Conservation (phyloP, 106 monocot species). For the Dioscorea alata region DNA sequence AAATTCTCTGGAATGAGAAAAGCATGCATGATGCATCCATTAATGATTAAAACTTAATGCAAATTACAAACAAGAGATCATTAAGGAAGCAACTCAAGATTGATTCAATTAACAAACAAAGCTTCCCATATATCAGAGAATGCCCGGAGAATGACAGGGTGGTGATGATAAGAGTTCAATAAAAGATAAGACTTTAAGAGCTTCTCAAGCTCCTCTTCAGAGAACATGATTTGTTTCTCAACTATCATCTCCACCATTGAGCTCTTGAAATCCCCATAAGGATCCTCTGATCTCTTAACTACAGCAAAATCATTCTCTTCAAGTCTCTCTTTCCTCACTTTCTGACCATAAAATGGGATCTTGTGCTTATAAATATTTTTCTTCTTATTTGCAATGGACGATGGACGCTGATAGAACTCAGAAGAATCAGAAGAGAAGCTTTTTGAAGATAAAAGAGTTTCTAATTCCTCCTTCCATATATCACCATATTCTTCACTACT, state of each 20-base stretch:
- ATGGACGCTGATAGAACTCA: constrained; percentile 45
- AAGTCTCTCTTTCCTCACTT: background rate
- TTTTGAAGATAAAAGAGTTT: constrained; percentile 50
- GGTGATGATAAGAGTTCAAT: constrained; percentile 39
- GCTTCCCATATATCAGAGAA: constrained; percentile 57
- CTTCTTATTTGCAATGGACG: background rate
- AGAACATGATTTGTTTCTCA: constrained; percentile 35
- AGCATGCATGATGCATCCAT: too few relatives aligned
- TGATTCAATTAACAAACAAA: constrained; percentile 21
- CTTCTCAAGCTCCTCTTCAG: constrained; percentile 24
- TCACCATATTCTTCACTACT: constrained; percentile 20
- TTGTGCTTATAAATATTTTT: background rate
- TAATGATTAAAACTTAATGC: too few relatives aligned
- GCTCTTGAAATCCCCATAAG: constrained; percentile 42
- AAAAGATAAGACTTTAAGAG: constrained; percentile 45
- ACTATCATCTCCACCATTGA: constrained; percentile 77
- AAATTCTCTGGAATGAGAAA: too few relatives aligned
- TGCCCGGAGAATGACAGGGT: constrained; percentile 42
- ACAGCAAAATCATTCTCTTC: constrained; percentile 31
- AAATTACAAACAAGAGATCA: too few relatives aligned
- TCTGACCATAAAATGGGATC: background rate
- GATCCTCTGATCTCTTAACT: constrained; percentile 48
- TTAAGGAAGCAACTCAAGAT: too few relatives aligned
- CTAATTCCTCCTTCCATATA: constrained; percentile 14
- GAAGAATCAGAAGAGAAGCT: constrained; percentile 83